These are phyloP conservation scores for Cladobotryum protrusum DNA, from an alignment of 2,329 filamentous ascomycete species.

Conservation along the genomic window DNA sequence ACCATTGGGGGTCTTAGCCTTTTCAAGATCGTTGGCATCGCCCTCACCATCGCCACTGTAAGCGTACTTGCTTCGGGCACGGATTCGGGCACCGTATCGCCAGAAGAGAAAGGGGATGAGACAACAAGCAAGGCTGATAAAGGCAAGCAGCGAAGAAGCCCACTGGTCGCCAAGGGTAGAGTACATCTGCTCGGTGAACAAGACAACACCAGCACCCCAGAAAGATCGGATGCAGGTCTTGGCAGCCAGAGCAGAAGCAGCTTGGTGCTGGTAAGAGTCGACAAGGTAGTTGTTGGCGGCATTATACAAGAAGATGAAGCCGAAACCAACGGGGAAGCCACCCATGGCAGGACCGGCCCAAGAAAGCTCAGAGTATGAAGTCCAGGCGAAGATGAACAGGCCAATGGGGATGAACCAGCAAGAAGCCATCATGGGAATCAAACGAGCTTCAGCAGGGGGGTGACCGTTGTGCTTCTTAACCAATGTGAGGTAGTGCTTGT, in stretches of 20 bases:
- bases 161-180: conserved; percentile 65
- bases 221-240: conserved; percentile 76
- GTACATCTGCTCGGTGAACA: conserved; percentile 83
- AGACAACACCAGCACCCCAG: conserved; percentile 70
- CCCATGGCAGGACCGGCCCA: conserved; percentile 70
- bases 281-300: conserved; percentile 68
- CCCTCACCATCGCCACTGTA: conserved; percentile 55
- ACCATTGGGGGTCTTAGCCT: conserved; percentile 22
- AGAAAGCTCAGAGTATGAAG: conserved; percentile 56
- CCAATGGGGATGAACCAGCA: conserved; percentile 65
- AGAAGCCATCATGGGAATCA: conserved; percentile 76
- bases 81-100: conserved; percentile 65
- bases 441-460: conserved; percentile 68
- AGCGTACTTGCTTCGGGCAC: conserved; percentile 64
- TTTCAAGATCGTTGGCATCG: conserved; percentile 32
- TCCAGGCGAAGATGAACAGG: conserved; percentile 54
- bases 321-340: conserved; percentile 67
- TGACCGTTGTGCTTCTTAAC: conserved; percentile 58
- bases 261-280: conserved; percentile 61
- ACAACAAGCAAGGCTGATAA: conserved; percentile 71
- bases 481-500: conserved; percentile 70
- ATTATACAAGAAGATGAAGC: conserved; percentile 81
- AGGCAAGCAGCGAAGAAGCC: conserved; percentile 67
- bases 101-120: conserved; percentile 80
- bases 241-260: conserved; percentile 72